A percentile compares a stretch with the other conserved stretches of the same genome.
phyloP scores from a whole-genome alignment of 2,329 filamentous ascomycete species.

The Polychaeton citri region DNA sequence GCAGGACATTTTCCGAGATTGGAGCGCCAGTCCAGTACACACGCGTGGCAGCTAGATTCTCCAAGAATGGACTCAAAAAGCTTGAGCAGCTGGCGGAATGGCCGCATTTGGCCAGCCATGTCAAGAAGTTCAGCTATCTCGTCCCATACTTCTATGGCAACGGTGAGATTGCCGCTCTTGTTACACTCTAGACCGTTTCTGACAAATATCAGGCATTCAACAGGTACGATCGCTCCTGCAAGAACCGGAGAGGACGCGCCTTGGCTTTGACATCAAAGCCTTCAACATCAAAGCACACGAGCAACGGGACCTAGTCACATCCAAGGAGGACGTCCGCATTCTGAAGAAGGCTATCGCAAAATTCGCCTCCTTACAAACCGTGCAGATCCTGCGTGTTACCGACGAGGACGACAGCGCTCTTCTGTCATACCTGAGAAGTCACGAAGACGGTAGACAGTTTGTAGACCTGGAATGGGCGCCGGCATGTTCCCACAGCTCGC shows the following conservation, averaged over 20 bases:
- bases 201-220: not conserved
- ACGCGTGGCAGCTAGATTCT: slow-evolving; percentile 39
- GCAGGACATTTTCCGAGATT: slow-evolving; percentile 36
- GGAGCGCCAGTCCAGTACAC: slow-evolving; percentile 39
- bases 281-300: slow-evolving; percentile 30
- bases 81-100: slow-evolving; percentile 37
- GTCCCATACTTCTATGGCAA: slow-evolving; percentile 45
- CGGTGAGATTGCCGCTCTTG: slow-evolving; percentile 22
- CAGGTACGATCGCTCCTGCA: not conserved
- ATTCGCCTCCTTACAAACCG: slow-evolving; percentile 48
- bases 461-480: slow-evolving; percentile 46
- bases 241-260: not conserved
- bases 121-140: slow-evolving; percentile 48
- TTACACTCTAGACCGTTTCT: not conserved
- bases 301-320: slow-evolving; percentile 37
- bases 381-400: slow-evolving; percentile 50
- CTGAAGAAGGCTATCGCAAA: slow-evolving; percentile 42
- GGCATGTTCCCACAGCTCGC: slow-evolving; percentile 49
- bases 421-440: slow-evolving; percentile 37
- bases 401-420: slow-evolving; percentile 45
- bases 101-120: slow-evolving; percentile 37
- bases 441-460: slow-evolving; percentile 30
- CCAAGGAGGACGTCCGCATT: slow-evolving; percentile 37
- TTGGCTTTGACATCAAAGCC: not conserved
- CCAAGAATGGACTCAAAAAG: slow-evolving; percentile 33